Evolutionary conservation across 306 rosid species (phyloP), one percentile per base, ranked within the genome.

Genomic region (Nissolia schottii): DNA sequence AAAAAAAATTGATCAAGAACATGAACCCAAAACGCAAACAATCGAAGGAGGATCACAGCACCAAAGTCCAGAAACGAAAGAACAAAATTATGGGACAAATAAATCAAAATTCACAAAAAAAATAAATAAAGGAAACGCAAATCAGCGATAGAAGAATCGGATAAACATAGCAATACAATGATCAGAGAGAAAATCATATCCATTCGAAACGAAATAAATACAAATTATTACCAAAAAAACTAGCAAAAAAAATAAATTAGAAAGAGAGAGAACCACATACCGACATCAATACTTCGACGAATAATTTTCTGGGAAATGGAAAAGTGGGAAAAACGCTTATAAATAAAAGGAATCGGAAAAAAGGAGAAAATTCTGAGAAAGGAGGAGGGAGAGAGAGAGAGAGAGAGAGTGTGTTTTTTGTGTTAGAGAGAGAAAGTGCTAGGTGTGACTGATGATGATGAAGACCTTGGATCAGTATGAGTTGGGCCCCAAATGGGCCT

Each of bases 401-500:
- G 62, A 60, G 51, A 45, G 70, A 16, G 51, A 7, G 55, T 0
- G 71, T 0, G 19, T 29, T 35, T n/a, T 19, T 63, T 60, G 73
- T 35, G 60, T 28, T 53, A 51, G 73, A 58, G 69, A 60, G 75
- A 81, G 71, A 57, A 66, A 59, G 64, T 51, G 70, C 45, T 71
- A 23, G 59, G 43, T 80, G 71, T 56, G 59, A 54, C 65, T 4
- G 37, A 48, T 50, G 65, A 75, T 68, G 79, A 76, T 68, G 74
- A 53, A 66, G 83, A 65, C 45, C 31, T 37, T 70, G 31, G 7
- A 69, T 5, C 51, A 50, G 67, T 77, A 32, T 2, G 53, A 57
- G 59, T 75, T 84, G 94, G 94, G 94, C 92, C 87, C 70, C n/a
- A 53, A 71, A 56, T 84, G 93, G 91, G 90, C 96, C 87, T 79